Evolutionary conservation across 345 rosid genomes (phyloP).

Genomic region (Syzygium aromaticum): DNA sequence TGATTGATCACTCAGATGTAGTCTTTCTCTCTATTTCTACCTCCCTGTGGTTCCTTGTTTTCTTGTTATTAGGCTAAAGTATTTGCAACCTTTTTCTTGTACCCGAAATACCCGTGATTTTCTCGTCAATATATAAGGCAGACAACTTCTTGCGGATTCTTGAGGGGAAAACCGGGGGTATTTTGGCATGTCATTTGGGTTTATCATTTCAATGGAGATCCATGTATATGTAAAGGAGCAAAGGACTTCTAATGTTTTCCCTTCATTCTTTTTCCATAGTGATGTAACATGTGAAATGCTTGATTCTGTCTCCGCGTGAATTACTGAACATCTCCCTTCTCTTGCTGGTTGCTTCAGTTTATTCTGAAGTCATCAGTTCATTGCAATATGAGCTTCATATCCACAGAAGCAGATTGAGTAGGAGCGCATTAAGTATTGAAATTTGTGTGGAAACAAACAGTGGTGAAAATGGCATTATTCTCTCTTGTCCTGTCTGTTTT

Average conservation of each 20-base stretch:
- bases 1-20: neutral
- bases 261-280: neutral
- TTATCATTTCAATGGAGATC: neutral
- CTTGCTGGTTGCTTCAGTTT: neutral
- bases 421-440: neutral
- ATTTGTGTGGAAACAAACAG: neutral
- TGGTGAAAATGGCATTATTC: neutral
- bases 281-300: neutral
- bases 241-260: neutral
- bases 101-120: conserved; percentile 11
- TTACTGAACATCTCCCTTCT: neutral
- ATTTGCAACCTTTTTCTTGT: neutral
- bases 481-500: neutral
- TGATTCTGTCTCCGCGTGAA: neutral
- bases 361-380: neutral
- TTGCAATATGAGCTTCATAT: neutral
- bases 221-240: neutral
- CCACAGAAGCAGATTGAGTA: neutral
- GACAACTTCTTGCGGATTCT: neutral
- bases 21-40: neutral
- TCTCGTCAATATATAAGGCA: neutral
- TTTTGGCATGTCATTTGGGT: neutral
- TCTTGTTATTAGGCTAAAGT: neutral
- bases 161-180: conserved; percentile 7
- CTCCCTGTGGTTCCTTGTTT: neutral